These are phyloP conservation scores for Cerioporus squamosus DNA, from an alignment of 1,284 basidiomycete genomes.

Conservation along the genomic window DNA sequence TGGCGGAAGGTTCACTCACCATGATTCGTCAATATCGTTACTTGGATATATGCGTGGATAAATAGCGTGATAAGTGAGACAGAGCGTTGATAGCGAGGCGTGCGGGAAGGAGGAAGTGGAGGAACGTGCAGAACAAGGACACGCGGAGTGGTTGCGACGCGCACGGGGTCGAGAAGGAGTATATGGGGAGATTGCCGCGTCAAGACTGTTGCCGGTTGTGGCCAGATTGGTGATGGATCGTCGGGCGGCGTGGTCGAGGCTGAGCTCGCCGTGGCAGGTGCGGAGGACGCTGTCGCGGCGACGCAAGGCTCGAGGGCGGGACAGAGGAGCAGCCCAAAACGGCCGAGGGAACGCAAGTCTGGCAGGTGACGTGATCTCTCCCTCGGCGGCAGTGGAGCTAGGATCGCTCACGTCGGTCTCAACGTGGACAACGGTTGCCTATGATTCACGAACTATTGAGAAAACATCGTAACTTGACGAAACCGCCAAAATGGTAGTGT, in stretches of 20 bases:
- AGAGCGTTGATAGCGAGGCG: background rate
- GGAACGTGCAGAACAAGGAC: slow-evolving; percentile 11
- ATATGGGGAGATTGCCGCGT: slow-evolving; percentile 18
- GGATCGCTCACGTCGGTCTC: too few relatives aligned
- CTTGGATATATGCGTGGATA: slow-evolving; percentile 5
- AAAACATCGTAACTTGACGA: too few relatives aligned
- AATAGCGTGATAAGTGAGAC: slow-evolving; percentile 21
- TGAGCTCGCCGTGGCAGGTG: slow-evolving; percentile 9
- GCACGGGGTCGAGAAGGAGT: slow-evolving; percentile 9
- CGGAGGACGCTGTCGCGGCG: slow-evolving; percentile 4
- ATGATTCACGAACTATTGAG: too few relatives aligned
- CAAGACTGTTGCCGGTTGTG: slow-evolving; percentile 4
- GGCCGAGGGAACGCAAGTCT: slow-evolving; percentile 11
- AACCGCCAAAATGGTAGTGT: too few relatives aligned
- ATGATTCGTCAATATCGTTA: slow-evolving; percentile 19
- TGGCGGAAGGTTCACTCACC: slow-evolving; percentile 23
- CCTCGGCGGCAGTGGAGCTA: background rate
- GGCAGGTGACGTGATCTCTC: slow-evolving; percentile 18
- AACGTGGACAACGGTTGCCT: too few relatives aligned
- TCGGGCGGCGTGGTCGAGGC: slow-evolving; percentile 3
- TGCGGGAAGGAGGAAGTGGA: background rate
- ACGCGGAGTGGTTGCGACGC: slow-evolving; percentile 17
- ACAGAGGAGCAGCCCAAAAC: slow-evolving; percentile 4
- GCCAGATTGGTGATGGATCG: slow-evolving; percentile 12
- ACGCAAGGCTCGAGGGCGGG: slow-evolving; percentile 1